These are phyloP conservation scores for Aspergillus novoparasiticus DNA, from an alignment of 2,329 filamentous ascomycete genomes.

Conservation along the genomic window DNA sequence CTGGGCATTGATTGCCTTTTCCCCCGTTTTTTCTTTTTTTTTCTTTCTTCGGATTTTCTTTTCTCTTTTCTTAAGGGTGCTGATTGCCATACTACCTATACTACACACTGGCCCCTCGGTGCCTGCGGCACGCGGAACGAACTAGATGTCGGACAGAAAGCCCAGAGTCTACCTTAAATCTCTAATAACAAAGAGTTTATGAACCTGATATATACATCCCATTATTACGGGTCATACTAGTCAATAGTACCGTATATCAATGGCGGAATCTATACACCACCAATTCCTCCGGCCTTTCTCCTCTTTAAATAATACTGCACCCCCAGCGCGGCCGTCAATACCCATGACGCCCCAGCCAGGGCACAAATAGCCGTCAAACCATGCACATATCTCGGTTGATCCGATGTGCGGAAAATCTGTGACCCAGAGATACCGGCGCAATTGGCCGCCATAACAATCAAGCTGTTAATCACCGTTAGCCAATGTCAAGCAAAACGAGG, in stretches of 20 bases:
- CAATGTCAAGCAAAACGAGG: constrained; percentile 15
- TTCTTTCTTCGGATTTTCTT: neutral
- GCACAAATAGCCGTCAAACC: neutral
- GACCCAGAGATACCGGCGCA: constrained; percentile 64
- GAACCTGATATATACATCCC: neutral
- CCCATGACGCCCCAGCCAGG: neutral
- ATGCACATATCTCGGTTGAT: constrained; percentile 17
- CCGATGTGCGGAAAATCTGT: constrained; percentile 55
- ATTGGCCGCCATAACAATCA: constrained; percentile 63
- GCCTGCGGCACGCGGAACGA: neutral
- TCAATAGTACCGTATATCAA: neutral
- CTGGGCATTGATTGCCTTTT: neutral
- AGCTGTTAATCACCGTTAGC: neutral
- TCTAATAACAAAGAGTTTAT: neutral
- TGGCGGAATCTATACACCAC: neutral
- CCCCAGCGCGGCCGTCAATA: neutral
- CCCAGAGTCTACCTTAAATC: neutral
- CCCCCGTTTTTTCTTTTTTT: neutral
- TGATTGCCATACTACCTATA: neutral
- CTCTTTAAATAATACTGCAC: neutral
- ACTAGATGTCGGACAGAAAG: neutral
- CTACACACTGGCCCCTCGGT: neutral
- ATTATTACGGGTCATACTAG: neutral
- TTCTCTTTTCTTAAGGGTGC: neutral
- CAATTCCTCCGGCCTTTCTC: neutral